Evolutionary conservation across 495 filamentous ascomycete species (phyloP).

Genomic region (Alectoria sarmentosa): DNA sequence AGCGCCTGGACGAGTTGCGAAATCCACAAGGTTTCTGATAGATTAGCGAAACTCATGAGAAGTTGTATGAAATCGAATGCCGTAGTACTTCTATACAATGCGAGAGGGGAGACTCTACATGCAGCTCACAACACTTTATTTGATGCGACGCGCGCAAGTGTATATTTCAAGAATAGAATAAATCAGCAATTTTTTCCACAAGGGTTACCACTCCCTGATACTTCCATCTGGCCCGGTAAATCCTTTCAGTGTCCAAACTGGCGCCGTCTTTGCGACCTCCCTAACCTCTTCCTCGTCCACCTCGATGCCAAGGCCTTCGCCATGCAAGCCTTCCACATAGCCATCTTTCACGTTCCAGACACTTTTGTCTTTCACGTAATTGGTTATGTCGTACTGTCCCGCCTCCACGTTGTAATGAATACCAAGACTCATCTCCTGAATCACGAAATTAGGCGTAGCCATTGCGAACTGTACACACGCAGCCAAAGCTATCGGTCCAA

Average conservation of each 20-base stretch:
- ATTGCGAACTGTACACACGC: conserved; percentile 65
- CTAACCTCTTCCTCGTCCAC: conserved; percentile 63
- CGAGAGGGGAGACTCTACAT: neutral
- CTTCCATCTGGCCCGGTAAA: conserved; percentile 67
- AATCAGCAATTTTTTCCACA: neutral
- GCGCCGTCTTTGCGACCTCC: conserved; percentile 42
- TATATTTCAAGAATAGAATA: neutral
- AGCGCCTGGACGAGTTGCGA: neutral
- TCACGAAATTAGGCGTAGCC: conserved; percentile 60
- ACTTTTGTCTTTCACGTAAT: conserved; percentile 54
- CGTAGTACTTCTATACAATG: neutral
- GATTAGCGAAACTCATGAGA: neutral
- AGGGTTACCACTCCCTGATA: conserved; percentile 61
- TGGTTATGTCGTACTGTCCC: conserved; percentile 58
- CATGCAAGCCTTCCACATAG: conserved; percentile 54
- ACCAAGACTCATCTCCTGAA: conserved; percentile 75
- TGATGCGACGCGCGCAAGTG: neutral
- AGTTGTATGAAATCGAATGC: neutral
- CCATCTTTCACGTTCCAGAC: conserved; percentile 61
- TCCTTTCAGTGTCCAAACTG: conserved; percentile 51
- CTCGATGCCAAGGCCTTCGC: conserved; percentile 67
- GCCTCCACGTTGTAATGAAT: conserved; percentile 70
- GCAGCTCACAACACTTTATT: neutral
- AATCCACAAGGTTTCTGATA: neutral
- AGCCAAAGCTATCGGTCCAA: conserved; percentile 69